Conservation (phyloP, 2,329 filamentous ascomycete genomes). For the Sporothrix protearum region DNA sequence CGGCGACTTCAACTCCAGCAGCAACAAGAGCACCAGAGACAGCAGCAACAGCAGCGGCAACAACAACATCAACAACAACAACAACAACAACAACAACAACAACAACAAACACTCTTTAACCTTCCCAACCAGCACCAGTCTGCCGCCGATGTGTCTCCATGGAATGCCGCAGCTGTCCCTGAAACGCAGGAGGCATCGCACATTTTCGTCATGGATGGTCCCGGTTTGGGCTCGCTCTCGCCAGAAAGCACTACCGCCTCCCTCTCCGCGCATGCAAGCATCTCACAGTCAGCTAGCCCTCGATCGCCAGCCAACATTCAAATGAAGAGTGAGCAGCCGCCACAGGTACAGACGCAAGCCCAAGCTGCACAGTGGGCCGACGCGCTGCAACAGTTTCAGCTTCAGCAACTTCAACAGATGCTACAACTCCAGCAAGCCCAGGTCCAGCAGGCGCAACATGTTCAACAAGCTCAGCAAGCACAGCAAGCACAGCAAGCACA, state of each 20-base stretch:
- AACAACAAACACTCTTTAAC: slow-evolving; percentile 34
- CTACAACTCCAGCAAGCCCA: slow-evolving; percentile 16
- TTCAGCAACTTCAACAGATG: slow-evolving; percentile 13
- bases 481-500: background rate
- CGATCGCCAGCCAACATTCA: slow-evolving; percentile 33
- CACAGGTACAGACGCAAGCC: slow-evolving; percentile 23
- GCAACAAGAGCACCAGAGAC: background rate
- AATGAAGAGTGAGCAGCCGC: slow-evolving; percentile 28
- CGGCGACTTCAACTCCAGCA: no score
- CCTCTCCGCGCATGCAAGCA: slow-evolving; percentile 26
- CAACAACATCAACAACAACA: background rate
- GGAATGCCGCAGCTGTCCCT: slow-evolving; percentile 41
- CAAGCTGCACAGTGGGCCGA: slow-evolving; percentile 27
- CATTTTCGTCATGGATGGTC: slow-evolving; percentile 40
- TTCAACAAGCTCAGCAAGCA: slow-evolving; percentile 18
- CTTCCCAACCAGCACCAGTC: slow-evolving; percentile 41
- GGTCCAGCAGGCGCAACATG: slow-evolving; percentile 6
- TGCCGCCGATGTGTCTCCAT: slow-evolving; percentile 40
- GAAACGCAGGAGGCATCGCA: slow-evolving; percentile 34
- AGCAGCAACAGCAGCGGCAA: background rate
- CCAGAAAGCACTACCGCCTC: slow-evolving; percentile 30
- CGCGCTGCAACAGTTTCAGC: slow-evolving; percentile 21
- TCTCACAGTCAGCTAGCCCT: slow-evolving; percentile 33
- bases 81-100: slow-evolving; percentile 32
- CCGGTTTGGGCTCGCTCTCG: slow-evolving; percentile 36